Percentiles rank a stretch among this genome's conserved stretches.
These are phyloP conservation scores for Penicillium sp. DNA, from an alignment of 2,329 filamentous ascomycete species.

Conservation along the genomic window DNA sequence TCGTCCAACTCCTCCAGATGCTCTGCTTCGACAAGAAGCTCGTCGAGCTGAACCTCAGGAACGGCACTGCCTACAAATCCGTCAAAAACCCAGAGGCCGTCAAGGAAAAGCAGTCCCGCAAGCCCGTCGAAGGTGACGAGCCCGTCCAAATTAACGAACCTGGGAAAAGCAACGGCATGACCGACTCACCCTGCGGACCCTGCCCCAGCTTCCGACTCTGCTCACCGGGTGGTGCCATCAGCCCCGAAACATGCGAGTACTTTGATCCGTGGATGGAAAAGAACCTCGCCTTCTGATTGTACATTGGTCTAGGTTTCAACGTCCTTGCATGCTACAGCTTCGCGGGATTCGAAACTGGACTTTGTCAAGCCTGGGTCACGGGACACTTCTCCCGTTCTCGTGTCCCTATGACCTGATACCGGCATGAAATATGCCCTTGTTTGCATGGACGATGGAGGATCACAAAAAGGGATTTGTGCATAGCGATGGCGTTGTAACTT, in stretches of 20 bases:
- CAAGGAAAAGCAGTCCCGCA: slow-evolving; percentile 35
- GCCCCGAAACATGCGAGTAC: slow-evolving; percentile 85
- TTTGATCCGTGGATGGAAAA: slow-evolving; percentile 76
- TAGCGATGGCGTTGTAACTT: slow-evolving; percentile 40
- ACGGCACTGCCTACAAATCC: slow-evolving; percentile 51
- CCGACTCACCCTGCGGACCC: slow-evolving; percentile 82
- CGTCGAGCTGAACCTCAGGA: slow-evolving; percentile 56
- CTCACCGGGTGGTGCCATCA: slow-evolving; percentile 85
- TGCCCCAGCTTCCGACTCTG: slow-evolving; percentile 95
- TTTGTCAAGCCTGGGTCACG: not conserved
- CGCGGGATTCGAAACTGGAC: slow-evolving; percentile 1
- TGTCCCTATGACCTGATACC: not conserved
- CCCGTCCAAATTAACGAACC: slow-evolving; percentile 40
- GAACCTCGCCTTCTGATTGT: slow-evolving; percentile 34
- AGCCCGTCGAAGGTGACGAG: slow-evolving; percentile 28
- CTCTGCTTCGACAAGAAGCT: slow-evolving; percentile 84
- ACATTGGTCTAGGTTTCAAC: not conserved
- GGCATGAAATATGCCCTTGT: slow-evolving; percentile 15
- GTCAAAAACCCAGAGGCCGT: slow-evolving; percentile 41
- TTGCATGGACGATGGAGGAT: slow-evolving; percentile 21
- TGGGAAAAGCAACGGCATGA: slow-evolving; percentile 75
- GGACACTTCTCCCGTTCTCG: slow-evolving; percentile 1
- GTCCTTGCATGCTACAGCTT: not conserved
- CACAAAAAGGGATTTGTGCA: slow-evolving; percentile 30
- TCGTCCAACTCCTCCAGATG: slow-evolving; percentile 82